Evolutionary conservation across 2,329 filamentous ascomycete species (phyloP), one percentile per base, ranked within the genome.

Genomic region (Xylaria digitata): DNA sequence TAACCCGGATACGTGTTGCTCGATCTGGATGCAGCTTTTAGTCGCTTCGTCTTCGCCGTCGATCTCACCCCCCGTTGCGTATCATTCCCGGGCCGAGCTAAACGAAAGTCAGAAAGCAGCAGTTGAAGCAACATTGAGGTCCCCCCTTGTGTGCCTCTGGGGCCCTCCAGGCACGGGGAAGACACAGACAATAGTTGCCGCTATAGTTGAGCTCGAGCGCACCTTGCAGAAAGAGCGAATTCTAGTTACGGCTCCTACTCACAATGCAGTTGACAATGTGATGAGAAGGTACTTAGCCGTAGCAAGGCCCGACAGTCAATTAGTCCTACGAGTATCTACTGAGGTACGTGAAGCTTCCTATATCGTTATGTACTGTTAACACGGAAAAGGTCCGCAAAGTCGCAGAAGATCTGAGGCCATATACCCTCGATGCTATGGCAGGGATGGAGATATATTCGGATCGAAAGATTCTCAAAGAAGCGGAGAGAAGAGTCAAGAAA

Each of bases 261-360:
- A 65, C 15, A 65, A 65, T 55, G 62, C 55, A 5, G 55, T 65
- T 13, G 62, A 60, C 15, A 65, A 65, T 32, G 62, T 65, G 23
- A 60, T 65, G 62, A 54, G 55, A 50, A 48, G 55, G 21, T 65
- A 65, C 34, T 42, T 65, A 23, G 15, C 48, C 1, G 3, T 42
- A 11, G 49, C 54, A 9, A 60, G 43, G 8, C 23, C 19, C 30
- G 32, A 60, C 26, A 54, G 46, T 3, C 40, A 65, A 40, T 49
- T 32, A 26, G 55, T 49, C n/a, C 19, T 65, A 30, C 48, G 62
- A 32, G 57, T 65, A 7, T 55, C 55, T 26, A 64, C 62, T 21
- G 61, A 63, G 60, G 60, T 63, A 63, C 7, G 52, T 50, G 32
- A 8, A 13, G 8, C 17, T 50, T 15, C 26, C 9, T 42, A 26